phyloP scores from a whole-genome alignment of 768 basidiomycete species.

The Pluteus cervinus region DNA sequence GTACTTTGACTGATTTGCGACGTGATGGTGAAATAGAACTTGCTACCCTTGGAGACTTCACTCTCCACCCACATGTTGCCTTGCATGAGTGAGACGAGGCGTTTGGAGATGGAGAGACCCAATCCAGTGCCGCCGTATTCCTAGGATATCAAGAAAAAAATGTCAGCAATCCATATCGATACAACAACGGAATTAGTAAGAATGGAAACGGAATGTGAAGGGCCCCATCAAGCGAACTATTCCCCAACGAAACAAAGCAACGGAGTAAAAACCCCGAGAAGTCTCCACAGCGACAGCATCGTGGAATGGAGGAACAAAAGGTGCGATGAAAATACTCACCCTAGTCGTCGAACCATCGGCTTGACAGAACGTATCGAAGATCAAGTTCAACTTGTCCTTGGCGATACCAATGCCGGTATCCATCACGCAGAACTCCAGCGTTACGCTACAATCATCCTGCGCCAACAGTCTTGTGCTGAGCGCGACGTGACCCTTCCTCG shows the following conservation, averaged over 20 bases:
- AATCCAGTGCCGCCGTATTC: slow-evolving; percentile 98
- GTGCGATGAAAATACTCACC: slow-evolving; percentile 37
- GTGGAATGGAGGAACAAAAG: neutral
- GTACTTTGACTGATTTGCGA: slow-evolving; percentile 75
- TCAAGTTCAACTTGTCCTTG: slow-evolving; percentile 95
- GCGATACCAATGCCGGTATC: slow-evolving; percentile 99
- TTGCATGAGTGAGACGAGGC: slow-evolving; percentile 94
- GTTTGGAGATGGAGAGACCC: slow-evolving; percentile 95
- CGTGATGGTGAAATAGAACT: slow-evolving; percentile 95
- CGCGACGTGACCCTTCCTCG: slow-evolving; percentile 82
- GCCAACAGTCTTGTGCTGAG: slow-evolving; percentile 78
- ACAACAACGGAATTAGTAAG: too few relatives aligned
- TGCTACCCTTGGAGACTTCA: slow-evolving; percentile 87
- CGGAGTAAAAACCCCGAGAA: too few relatives aligned
- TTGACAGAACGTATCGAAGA: slow-evolving; percentile 99
- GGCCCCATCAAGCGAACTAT: too few relatives aligned
- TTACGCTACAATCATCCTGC: slow-evolving; percentile 77
- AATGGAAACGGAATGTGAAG: too few relatives aligned
- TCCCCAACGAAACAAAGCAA: too few relatives aligned
- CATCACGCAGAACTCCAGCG: slow-evolving; percentile 93
- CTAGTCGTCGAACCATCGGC: slow-evolving; percentile 97
- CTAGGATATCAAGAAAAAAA: slow-evolving; percentile 27
- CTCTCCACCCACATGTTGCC: slow-evolving; percentile 99
- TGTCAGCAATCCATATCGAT: too few relatives aligned
- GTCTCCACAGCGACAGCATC: too few relatives aligned